These are phyloP conservation scores for Ophiostoma sp. DNA, from an alignment of 2,329 filamentous ascomycete species.

Conservation along the genomic window DNA sequence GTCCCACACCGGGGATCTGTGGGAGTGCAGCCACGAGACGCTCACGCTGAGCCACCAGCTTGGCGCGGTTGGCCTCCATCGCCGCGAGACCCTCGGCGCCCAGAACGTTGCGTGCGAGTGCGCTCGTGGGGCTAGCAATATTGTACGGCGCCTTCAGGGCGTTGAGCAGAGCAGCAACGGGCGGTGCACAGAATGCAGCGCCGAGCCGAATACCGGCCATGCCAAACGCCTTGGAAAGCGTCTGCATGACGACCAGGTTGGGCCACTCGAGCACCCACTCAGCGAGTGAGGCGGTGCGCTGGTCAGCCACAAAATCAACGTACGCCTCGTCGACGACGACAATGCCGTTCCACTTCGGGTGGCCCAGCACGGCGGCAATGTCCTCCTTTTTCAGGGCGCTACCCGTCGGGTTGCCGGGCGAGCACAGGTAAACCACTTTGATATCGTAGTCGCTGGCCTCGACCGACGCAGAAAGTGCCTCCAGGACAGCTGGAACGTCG, in stretches of 20 bases:
- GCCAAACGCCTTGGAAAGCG: conserved; percentile 95
- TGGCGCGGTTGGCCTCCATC: conserved; percentile 70
- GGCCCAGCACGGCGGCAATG: conserved; percentile 71
- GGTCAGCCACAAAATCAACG: conserved; percentile 79
- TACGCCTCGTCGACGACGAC: conserved; percentile 96
- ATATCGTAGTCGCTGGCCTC: conserved; percentile 53
- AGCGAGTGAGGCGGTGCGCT: conserved; percentile 68
- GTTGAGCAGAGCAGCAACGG: conserved; percentile 80
- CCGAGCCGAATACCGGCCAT: conserved; percentile 91
- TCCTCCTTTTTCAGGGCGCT: conserved; percentile 74
- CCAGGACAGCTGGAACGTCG: conserved; percentile 67
- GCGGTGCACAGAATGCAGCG: conserved; percentile 73
- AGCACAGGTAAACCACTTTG: conserved; percentile 91
- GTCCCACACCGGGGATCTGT: conserved; percentile 73
- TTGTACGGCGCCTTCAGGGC: conserved; percentile 96
- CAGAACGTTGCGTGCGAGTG: conserved; percentile 74
- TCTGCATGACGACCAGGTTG: conserved; percentile 97
- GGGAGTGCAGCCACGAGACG: conserved; percentile 73
- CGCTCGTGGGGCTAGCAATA: conserved; percentile 82
- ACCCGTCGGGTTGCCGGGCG: conserved; percentile 91
- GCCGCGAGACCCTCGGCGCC: conserved; percentile 64
- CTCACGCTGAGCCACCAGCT: conserved; percentile 74
- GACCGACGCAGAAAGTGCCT: conserved; percentile 49
- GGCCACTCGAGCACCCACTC: conserved; percentile 92
- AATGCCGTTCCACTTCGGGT: conserved; percentile 92